Evolutionary conservation across 2,329 filamentous ascomycete species (phyloP).

Genomic region (Chaetothyriales sp.): DNA sequence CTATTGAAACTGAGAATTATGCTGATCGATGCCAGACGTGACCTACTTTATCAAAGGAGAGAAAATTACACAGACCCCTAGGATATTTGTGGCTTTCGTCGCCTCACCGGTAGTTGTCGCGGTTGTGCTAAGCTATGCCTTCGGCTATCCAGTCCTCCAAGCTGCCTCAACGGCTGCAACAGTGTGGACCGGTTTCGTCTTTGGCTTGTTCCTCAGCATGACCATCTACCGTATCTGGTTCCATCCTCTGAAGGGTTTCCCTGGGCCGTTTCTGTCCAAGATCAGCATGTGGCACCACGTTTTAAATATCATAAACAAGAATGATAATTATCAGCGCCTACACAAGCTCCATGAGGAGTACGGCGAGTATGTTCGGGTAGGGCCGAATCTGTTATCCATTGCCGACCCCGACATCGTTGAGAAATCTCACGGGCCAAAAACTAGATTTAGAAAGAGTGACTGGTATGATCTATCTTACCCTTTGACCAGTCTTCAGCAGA

Average conservation of each 20-base stretch:
- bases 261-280: constrained; percentile 42
- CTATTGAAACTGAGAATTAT: neutral
- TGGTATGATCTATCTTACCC: neutral
- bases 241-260: constrained; percentile 52
- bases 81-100: neutral
- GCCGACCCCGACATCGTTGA: neutral
- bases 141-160: neutral
- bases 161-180: neutral
- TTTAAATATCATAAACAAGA: neutral
- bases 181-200: neutral
- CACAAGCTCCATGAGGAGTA: neutral
- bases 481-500: neutral
- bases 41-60: neutral
- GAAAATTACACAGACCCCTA: neutral
- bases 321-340: neutral
- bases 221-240: constrained; percentile 5
- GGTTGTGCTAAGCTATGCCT: neutral
- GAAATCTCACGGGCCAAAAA: neutral
- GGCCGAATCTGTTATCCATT: neutral
- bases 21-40: neutral
- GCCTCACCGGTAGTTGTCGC: neutral
- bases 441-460: neutral
- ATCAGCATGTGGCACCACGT: neutral
- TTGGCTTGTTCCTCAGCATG: neutral
- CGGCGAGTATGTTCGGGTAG: neutral